A percentile compares a stretch with the other conserved stretches of the same genome.
phyloP scores from a whole-genome alignment of 441 rosid species.

The Croton setiger region DNA sequence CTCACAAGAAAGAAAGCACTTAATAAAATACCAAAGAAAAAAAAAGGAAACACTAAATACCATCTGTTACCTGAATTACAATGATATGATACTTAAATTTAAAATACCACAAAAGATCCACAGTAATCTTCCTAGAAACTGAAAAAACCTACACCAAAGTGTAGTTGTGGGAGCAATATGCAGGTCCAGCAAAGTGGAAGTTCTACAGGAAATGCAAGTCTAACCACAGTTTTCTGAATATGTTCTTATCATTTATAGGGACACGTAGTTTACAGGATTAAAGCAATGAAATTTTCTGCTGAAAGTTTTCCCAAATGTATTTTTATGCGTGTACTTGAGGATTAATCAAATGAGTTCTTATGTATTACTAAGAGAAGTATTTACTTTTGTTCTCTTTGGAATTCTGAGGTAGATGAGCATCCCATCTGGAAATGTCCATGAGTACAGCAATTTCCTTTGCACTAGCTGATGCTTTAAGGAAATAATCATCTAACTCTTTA shows the following conservation, averaged over 20 bases:
- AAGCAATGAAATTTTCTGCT: neutral
- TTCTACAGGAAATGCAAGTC: neutral
- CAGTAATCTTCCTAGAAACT: neutral
- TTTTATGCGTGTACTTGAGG: too few relatives aligned
- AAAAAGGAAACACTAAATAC: neutral
- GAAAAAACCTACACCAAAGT: neutral
- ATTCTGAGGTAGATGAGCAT: slow-evolving; percentile 43
- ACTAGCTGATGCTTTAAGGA: slow-evolving; percentile 77
- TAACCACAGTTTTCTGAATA: neutral
- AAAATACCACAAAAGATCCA: neutral
- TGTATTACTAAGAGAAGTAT: slow-evolving; percentile 15
- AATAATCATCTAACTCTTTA: slow-evolving; percentile 81
- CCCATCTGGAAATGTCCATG: slow-evolving; percentile 54
- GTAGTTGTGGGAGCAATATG: neutral
- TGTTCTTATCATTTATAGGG: neutral
- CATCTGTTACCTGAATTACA: neutral
- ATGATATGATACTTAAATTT: neutral
- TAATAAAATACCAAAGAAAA: neutral
- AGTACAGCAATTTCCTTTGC: slow-evolving; percentile 74
- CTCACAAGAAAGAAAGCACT: neutral
- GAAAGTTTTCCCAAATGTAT: neutral
- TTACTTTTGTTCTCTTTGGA: slow-evolving; percentile 65
- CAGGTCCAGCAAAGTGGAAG: neutral
- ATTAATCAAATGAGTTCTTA: neutral
- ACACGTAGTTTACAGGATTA: neutral